Evolutionary conservation across 2,329 filamentous ascomycete species (phyloP), one percentile per base, ranked within the genome.

Genomic region (Aureobasidium musti): DNA sequence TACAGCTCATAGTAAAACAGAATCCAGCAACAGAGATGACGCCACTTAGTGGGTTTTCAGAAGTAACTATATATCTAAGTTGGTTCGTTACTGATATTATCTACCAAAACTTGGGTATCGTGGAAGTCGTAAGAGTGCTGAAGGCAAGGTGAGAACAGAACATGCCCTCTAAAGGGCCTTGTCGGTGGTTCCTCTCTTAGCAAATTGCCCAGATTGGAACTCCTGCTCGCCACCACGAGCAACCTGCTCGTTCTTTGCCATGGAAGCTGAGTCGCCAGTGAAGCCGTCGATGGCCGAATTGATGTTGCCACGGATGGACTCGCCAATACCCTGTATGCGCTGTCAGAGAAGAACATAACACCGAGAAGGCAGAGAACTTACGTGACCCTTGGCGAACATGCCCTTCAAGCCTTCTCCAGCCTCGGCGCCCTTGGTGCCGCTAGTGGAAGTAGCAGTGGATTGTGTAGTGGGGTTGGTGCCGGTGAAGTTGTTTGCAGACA

Each of bases 271-370:
- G 57, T 67, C 65, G 28, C 56, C 57, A 10, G 65, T 63, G 28
- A 63, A 53, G 37, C 45, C 43, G 28, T 67, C 65, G n/a, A 63
- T 63, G 0, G 65, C 65, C 0, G 30, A 33, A 47, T 67, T 67
- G 56, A 67, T 49, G 47, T 67, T 63, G 45, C 65, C 65, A 13
- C 65, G 65, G 26, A 67, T 53, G 28, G 56, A 47, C 30, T 67
- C 65, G 49, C 65, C 65, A 28, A 67, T 47, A 30, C 65, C 65
- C 65, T 67, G 7, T 23, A n/a, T 8, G 6, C 30, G 6, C 8
- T 11, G 26, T 59, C 19, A 59, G 39, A 45, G 8, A 3, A 13
- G 17, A 33, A 30, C 19, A 8, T 41, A 13, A 17, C 7, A 17
- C 19, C 26, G 19, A n/a, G 5, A 2, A 28, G 4, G 17, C 3